Percentiles rank a stretch among this genome's conserved stretches.
Evolutionary conservation across 371 early-diverging fungal species (phyloP).

Genomic region (Rhizomucor miehei): DNA sequence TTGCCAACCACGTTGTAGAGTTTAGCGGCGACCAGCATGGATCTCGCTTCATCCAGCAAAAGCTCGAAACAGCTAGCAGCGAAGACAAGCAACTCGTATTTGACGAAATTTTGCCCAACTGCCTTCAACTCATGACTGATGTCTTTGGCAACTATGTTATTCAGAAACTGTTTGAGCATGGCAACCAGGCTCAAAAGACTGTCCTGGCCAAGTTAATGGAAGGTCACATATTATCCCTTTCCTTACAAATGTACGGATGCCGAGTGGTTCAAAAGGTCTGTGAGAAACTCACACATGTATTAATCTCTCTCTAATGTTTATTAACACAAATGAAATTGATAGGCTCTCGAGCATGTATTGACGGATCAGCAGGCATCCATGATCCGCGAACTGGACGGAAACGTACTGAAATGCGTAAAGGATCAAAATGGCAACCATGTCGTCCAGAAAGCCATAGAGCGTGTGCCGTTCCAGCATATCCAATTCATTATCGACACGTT

Average conservation of each 20-base stretch:
- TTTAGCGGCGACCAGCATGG: slow-evolving; percentile 99
- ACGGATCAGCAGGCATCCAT: slow-evolving; percentile 87
- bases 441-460: slow-evolving; percentile 99
- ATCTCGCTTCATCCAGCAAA: slow-evolving; percentile 99
- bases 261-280: slow-evolving; percentile 96
- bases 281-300: not conserved
- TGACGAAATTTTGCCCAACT: slow-evolving; percentile 91
- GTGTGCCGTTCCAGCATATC: slow-evolving; percentile 88
- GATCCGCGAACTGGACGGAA: slow-evolving; percentile 91
- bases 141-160: slow-evolving; percentile 99
- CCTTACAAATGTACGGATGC: slow-evolving; percentile 99
- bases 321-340: not conserved
- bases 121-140: slow-evolving; percentile 96
- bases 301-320: not conserved
- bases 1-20: slow-evolving; percentile 90
- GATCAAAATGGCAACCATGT: slow-evolving; percentile 99
- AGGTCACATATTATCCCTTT: slow-evolving; percentile 88
- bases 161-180: slow-evolving; percentile 99
- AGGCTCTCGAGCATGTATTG: slow-evolving; percentile 90
- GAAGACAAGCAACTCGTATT: slow-evolving; percentile 97
- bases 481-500: slow-evolving; percentile 98
- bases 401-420: slow-evolving; percentile 96
- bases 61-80: slow-evolving; percentile 87
- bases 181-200: slow-evolving; percentile 84
- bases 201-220: slow-evolving; percentile 91